Conservation (phyloP, 1,139 yeast genomes). For the Saccharomyces hybrid region DNA sequence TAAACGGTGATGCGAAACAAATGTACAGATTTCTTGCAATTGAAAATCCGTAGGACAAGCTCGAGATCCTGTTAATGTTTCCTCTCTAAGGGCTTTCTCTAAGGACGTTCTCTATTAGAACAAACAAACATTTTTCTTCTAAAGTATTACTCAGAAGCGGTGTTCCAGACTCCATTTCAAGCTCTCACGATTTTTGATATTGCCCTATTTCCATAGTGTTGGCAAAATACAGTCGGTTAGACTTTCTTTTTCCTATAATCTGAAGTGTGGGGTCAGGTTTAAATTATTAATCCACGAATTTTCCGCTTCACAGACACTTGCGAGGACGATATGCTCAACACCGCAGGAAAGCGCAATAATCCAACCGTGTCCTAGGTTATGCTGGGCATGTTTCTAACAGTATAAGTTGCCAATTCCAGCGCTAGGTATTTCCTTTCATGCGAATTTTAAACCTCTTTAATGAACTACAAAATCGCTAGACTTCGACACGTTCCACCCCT, state of each 20-base stretch:
- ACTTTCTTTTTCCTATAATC: neutral
- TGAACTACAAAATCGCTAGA: neutral
- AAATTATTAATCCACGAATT: neutral
- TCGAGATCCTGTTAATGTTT: neutral
- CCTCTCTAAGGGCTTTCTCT: neutral
- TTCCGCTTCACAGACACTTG: neutral
- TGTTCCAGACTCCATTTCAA: neutral
- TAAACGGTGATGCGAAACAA: neutral
- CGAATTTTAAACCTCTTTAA: neutral
- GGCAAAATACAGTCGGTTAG: too few relatives aligned
- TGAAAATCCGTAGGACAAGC: neutral
- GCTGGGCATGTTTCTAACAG: neutral
- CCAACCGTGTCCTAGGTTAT: neutral
- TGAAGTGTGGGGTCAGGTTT: neutral
- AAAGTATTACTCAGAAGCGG: neutral
- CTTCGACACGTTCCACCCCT: neutral
- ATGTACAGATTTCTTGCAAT: neutral
- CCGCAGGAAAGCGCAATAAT: neutral
- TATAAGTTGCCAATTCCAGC: neutral
- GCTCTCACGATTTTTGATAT: neutral
- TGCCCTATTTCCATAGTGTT: neutral
- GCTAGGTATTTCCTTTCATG: neutral
- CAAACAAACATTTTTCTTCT: neutral
- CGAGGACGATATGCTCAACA: neutral
- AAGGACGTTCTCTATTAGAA: neutral